Percentiles rank a stretch among this genome's conserved stretches.
Evolutionary conservation across 257 asterid genomes (phyloP).

Genomic region (Salvia rosmarinus): DNA sequence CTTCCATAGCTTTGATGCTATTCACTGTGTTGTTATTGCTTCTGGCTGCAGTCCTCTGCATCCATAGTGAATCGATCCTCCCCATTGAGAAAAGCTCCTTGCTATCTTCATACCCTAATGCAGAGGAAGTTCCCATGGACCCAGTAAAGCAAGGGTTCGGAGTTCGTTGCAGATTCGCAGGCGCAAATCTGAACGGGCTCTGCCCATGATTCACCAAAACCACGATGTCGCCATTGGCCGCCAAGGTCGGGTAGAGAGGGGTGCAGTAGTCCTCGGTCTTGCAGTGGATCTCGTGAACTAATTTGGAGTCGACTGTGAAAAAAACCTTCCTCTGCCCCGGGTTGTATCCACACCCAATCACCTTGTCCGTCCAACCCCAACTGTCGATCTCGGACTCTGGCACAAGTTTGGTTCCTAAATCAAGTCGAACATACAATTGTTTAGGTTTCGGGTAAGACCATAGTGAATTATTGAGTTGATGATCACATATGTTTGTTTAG

Average conservation of each 20-base stretch:
- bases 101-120: slow-evolving; percentile 77
- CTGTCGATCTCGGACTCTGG: slow-evolving; percentile 49
- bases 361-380: slow-evolving; percentile 61
- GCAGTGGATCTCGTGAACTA: slow-evolving; percentile 79
- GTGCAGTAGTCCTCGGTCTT: slow-evolving; percentile 59
- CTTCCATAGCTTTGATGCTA: slow-evolving; percentile 47
- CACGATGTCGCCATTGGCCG: slow-evolving; percentile 57
- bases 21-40: slow-evolving; percentile 55
- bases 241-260: slow-evolving; percentile 77
- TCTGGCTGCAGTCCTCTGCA: slow-evolving; percentile 56
- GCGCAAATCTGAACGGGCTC: slow-evolving; percentile 59
- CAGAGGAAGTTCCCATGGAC: slow-evolving; percentile 52
- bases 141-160: slow-evolving; percentile 85
- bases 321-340: slow-evolving; percentile 75
- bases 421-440: not conserved
- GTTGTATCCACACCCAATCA: slow-evolving; percentile 83
- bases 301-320: slow-evolving; percentile 70
- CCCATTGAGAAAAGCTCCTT: slow-evolving; percentile 96
- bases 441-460: not conserved
- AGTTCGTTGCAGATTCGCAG: slow-evolving; percentile 67
- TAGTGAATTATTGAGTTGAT: slow-evolving; percentile 21
- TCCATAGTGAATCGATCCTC: slow-evolving; percentile 79
- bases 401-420: slow-evolving; percentile 63
- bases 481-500: not conserved
- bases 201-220: slow-evolving; percentile 84